Conservation (phyloP, 352 stramenopile species). For the Globisporangium lucens region DNA sequence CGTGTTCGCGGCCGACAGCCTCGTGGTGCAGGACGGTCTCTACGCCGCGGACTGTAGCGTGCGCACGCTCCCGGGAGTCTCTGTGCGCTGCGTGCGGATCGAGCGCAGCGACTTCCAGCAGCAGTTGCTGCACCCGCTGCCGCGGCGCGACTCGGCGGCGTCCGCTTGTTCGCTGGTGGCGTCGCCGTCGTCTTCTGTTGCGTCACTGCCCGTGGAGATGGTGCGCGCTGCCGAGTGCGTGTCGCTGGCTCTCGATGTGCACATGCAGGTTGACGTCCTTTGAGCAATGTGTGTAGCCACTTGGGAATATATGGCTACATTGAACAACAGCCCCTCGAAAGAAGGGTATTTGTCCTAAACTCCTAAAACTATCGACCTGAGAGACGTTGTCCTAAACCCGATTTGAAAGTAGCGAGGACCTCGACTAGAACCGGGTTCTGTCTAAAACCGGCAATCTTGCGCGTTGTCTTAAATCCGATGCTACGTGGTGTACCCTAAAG, state of each 20-base stretch:
- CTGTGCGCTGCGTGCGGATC: conserved; percentile 31
- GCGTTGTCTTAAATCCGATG: neutral
- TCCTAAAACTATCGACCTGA: too few species aligned
- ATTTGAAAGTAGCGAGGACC: neutral
- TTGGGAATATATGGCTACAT: too few species aligned
- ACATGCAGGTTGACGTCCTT: neutral
- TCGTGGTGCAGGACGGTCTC: conserved; percentile 40
- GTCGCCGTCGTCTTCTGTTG: neutral
- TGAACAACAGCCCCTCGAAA: too few species aligned
- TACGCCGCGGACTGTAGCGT: conserved; percentile 38
- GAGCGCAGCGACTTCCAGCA: conserved; percentile 45
- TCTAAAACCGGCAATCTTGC: neutral
- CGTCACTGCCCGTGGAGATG: neutral
- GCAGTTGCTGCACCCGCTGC: conserved; percentile 29
- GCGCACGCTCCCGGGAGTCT: conserved; percentile 22
- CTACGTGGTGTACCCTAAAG: neutral
- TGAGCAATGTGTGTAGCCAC: neutral
- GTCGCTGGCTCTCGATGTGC: neutral
- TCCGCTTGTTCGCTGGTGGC: conserved; percentile 1
- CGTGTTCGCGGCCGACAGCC: conserved; percentile 35
- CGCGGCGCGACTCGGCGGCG: conserved; percentile 22
- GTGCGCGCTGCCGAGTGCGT: conserved; percentile 2
- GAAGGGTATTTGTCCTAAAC: too few species aligned
- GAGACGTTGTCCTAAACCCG: neutral
- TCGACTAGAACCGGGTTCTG: neutral